Conservation (phyloP, 2,329 filamentous ascomycete genomes). For the Orbilia ellipsospora region DNA sequence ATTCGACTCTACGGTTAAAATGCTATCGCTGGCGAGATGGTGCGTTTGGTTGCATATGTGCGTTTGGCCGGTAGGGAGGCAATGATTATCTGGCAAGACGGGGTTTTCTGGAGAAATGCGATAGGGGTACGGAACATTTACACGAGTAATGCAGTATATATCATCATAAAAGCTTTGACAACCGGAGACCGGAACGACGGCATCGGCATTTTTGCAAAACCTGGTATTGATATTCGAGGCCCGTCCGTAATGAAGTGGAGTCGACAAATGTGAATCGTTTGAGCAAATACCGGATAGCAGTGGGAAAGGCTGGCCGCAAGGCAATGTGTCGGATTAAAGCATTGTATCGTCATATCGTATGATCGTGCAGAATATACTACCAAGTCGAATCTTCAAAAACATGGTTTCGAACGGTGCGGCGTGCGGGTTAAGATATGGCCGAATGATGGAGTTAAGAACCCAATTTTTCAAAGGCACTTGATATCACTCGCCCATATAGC, state of each 20-base stretch:
- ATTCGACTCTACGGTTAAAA: no score
- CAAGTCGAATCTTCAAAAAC: not conserved
- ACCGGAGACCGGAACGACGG: no score
- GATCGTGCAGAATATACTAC: not conserved
- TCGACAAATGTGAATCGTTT: not conserved
- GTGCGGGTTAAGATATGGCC: not conserved
- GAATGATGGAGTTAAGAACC: not conserved
- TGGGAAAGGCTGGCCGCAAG: not conserved
- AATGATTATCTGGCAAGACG: no score
- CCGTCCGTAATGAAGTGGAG: no score
- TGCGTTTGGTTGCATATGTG: no score
- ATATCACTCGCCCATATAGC: not conserved
- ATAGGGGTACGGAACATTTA: no score
- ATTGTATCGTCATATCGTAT: not conserved
- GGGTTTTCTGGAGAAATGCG: no score
- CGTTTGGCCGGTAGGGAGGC: no score
- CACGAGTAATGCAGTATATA: no score
- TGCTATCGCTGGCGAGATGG: no score
- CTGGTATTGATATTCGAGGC: no score
- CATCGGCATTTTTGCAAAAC: not conserved
- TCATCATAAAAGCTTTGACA: no score
- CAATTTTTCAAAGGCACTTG: not conserved
- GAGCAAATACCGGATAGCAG: not conserved
- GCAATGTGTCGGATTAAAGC: not conserved
- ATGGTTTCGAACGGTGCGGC: not conserved